These are phyloP conservation scores for Starmerella apis DNA, from an alignment of 805 yeast species.

Conservation along the genomic window DNA sequence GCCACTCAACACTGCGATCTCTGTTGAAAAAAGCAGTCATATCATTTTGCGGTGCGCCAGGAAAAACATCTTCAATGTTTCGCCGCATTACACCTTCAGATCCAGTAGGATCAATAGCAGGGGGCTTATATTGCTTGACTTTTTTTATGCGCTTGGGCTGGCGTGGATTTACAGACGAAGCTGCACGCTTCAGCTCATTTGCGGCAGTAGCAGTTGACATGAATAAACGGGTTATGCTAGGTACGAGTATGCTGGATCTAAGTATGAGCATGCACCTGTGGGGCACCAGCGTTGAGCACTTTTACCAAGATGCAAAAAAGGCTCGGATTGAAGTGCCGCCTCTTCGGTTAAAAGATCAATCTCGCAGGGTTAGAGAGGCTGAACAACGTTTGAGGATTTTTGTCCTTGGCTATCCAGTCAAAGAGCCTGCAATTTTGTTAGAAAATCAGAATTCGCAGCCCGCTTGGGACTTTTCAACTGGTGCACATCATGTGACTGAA, in stretches of 20 bases:
- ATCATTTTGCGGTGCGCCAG: slow-evolving; percentile 44
- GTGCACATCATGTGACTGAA: background rate
- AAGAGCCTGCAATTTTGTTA: slow-evolving; percentile 9
- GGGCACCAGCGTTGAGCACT: slow-evolving; percentile 7
- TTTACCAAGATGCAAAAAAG: background rate
- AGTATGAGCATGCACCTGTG: slow-evolving; percentile 12
- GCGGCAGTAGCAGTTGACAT: slow-evolving; percentile 1
- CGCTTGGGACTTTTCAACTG: slow-evolving; percentile 1
- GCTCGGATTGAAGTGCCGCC: slow-evolving; percentile 5
- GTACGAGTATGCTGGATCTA: slow-evolving; percentile 5
- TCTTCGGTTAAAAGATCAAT: background rate
- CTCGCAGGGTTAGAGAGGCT: slow-evolving; percentile 6
- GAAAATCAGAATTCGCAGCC: background rate
- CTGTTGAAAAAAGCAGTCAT: slow-evolving; percentile 50
- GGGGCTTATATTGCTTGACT: slow-evolving; percentile 44
- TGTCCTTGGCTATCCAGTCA: slow-evolving; percentile 10
- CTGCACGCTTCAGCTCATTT: background rate
- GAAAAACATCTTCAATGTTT: slow-evolving; percentile 50
- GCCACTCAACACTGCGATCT: slow-evolving; percentile 33
- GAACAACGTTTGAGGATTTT: background rate
- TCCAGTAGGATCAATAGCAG: slow-evolving; percentile 62
- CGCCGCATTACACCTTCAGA: slow-evolving; percentile 67
- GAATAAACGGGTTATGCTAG: slow-evolving; percentile 5
- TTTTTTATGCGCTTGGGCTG: slow-evolving; percentile 11
- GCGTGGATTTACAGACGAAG: slow-evolving; percentile 7